phyloP scores from a whole-genome alignment of 1,139 yeast species.

The Yamadazyma triangularis region DNA sequence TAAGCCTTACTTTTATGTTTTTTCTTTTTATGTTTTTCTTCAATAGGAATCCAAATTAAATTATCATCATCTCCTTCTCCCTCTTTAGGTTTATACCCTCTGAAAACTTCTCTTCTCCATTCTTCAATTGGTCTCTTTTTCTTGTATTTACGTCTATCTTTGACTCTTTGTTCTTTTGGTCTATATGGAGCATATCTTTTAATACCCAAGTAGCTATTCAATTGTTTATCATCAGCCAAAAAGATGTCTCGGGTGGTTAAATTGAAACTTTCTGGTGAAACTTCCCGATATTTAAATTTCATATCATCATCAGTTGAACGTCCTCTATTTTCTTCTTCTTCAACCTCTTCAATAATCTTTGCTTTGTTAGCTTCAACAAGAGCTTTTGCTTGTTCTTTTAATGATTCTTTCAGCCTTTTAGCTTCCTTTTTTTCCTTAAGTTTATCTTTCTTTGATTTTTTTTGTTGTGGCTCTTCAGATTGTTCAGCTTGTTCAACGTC shows the following conservation, averaged over 20 bases:
- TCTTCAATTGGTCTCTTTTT: constrained; percentile 72
- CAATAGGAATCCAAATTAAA: constrained; percentile 36
- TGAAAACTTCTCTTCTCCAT: constrained; percentile 86
- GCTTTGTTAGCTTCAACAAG: constrained; percentile 49
- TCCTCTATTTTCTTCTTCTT: constrained; percentile 62
- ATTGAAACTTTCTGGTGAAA: constrained; percentile 92
- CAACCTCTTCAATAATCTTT: constrained; percentile 56
- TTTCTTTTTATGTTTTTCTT: constrained; percentile 5
- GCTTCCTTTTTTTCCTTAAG: constrained; percentile 53
- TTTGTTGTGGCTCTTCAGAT: constrained; percentile 24
- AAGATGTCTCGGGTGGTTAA: constrained; percentile 82
- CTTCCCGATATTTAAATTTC: constrained; percentile 84
- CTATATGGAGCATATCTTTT: constrained; percentile 94
- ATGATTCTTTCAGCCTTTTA: constrained; percentile 57
- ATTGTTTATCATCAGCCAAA: constrained; percentile 80
- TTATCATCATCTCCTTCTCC: constrained; percentile 30
- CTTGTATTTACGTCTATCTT: constrained; percentile 79
- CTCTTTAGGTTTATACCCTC: constrained; percentile 46
- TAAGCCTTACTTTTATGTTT: constrained; percentile 3
- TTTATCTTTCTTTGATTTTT: constrained; percentile 47
- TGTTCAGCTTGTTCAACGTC: constrained; percentile 12
- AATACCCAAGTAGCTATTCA: constrained; percentile 80
- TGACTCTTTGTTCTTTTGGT: constrained; percentile 63
- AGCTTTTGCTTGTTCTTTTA: constrained; percentile 66
- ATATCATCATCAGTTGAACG: constrained; percentile 40